Evolutionary conservation across 2,329 filamentous ascomycete species (phyloP).

Genomic region (Fusarium pseudograminearum): DNA sequence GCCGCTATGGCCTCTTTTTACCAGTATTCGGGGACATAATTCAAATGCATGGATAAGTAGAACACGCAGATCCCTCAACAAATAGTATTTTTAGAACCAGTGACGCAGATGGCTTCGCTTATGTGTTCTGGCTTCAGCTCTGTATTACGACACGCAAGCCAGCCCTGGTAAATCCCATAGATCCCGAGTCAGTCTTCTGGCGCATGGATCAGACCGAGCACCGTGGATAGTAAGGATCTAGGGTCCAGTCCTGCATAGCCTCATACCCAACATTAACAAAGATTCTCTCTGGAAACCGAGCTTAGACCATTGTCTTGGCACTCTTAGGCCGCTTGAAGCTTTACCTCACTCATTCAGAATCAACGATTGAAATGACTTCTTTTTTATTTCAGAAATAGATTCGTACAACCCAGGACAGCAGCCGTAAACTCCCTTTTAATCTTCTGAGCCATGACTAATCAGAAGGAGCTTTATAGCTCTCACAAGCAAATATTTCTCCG

Average conservation of each 20-base stretch:
- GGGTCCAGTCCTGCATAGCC: conserved; percentile 17
- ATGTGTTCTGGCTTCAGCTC: conserved; percentile 11
- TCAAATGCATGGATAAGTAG: background rate
- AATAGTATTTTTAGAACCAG: conserved; percentile 8
- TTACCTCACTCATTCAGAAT: conserved; percentile 13
- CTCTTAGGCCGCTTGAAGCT: conserved; percentile 19
- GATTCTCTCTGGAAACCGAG: conserved; percentile 9
- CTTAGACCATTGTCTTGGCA: conserved; percentile 24
- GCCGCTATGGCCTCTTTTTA: background rate
- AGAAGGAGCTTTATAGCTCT: conserved; percentile 13
- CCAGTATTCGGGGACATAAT: background rate
- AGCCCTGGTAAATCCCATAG: conserved; percentile 7
- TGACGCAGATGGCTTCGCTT: background rate
- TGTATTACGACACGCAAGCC: conserved; percentile 20
- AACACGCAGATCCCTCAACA: background rate
- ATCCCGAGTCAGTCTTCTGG: conserved; percentile 26
- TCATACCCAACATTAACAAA: conserved; percentile 19
- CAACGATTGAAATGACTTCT: conserved; percentile 20
- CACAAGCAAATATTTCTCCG: conserved; percentile 11
- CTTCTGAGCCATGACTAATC: background rate
- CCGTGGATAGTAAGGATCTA: conserved; percentile 27
- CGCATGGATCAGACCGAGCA: conserved; percentile 29
- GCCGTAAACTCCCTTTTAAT: conserved; percentile 6
- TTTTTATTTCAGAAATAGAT: conserved; percentile 19
- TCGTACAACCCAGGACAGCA: conserved; percentile 19